A percentile compares a stretch with the other conserved stretches of the same genome.
Conservation (phyloP, 2,329 filamentous ascomycete genomes). For the Fusarium fujikuroi region DNA sequence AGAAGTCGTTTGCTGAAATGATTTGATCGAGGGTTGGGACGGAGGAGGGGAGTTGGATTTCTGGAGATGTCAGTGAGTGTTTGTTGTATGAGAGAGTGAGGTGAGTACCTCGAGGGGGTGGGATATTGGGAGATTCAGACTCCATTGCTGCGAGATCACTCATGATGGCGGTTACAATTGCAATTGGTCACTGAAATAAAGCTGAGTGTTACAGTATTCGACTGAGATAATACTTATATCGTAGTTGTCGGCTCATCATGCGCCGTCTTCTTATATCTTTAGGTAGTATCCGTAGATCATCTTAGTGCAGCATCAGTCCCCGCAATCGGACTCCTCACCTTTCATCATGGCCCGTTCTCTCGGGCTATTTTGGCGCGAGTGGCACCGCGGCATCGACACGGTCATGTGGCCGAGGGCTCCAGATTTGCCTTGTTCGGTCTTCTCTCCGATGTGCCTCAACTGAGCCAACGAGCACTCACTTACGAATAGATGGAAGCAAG, state of each 20-base stretch:
- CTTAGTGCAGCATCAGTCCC: constrained; percentile 2
- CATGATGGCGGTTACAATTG: constrained; percentile 18
- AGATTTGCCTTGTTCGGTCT: neutral
- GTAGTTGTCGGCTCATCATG: neutral
- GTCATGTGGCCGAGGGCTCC: neutral
- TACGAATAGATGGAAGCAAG: neutral
- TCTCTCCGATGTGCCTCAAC: constrained; percentile 5
- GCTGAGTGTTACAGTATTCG: neutral
- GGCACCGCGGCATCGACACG: neutral
- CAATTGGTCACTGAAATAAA: neutral
- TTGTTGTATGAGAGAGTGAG: neutral
- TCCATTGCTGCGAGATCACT: constrained; percentile 45
- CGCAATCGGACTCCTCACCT: constrained; percentile 35
- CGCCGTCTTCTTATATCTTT: constrained; percentile 4
- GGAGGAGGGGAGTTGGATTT: constrained; percentile 20
- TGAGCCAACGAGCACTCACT: neutral
- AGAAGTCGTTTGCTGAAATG: constrained; percentile 64
- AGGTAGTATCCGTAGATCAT: neutral
- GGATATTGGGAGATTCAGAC: constrained; percentile 42
- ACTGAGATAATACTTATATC: neutral
- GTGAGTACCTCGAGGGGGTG: constrained; percentile 35
- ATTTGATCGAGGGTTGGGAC: constrained; percentile 39
- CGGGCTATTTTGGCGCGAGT: constrained; percentile 29
- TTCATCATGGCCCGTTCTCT: constrained; percentile 8
- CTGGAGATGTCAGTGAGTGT: constrained; percentile 9